Base-by-base conservation (phyloP, 306 rosid species). In the Rosa multiflora region DNA sequence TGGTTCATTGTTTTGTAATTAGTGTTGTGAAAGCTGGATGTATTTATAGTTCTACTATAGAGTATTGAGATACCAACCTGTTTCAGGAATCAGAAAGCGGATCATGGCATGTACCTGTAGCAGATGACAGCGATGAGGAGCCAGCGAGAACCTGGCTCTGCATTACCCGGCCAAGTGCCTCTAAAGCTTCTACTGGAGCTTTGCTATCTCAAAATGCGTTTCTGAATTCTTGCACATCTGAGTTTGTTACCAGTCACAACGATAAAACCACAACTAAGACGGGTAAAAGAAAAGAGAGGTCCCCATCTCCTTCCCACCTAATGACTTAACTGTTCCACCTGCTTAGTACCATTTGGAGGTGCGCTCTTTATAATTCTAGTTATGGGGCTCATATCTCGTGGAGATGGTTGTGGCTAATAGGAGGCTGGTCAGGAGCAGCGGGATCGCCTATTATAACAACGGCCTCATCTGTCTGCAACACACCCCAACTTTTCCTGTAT, bases 81-180 rank as follows among this genome's bases (percentile, higher is more conserved):
- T 86, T 87, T 66, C 86, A 95, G 99, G 98, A 95, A 81, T 90
- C 89, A 8, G 97, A 83, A 58, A 88, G 78, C 47, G 97, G 99
- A 70, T 85, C 91, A 15, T 95, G 98, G 97, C 99, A 95, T 78
- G 87, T 95, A 35, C 98, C 99, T n/a, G 6, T 86, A 67, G 85
- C 85, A 6, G 79, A 68, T 7, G 71, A 74, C 42, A 67, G 83
- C 82, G 20, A 59, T 6, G 89, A 86, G 48, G 87, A 84, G 78
- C 80, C 91, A 44, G 83, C 71, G 3, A 86, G 79, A 74, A 81
- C 80, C 63, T 95, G 99, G 99, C 89, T 95, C 64, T 95, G 99
- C 83, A 84, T 95, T 78, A 86, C 90, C 1, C 87, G 90, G 76
- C 77, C 84, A 26, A 82, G 80, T 78, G 79, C 73, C 37, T 17